Evolutionary conservation across 2,329 filamentous ascomycete species (phyloP), one percentile per base, ranked within the genome.

Genomic region (Myriosclerotinia duriaeana): DNA sequence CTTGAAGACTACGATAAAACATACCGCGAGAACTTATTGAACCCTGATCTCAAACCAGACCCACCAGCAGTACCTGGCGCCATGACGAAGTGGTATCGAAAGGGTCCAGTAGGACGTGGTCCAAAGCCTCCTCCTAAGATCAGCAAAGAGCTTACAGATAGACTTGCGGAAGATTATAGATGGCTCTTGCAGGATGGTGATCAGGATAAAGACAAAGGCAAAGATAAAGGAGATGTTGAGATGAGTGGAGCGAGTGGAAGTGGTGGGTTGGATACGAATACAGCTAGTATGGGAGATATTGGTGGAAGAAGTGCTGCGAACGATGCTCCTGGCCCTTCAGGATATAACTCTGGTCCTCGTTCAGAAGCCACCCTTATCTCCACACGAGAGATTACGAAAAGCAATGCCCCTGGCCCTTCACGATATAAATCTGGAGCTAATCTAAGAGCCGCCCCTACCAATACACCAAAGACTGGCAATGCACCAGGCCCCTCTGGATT

Each of bases 31-130:
- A 64, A 55, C 14, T 55, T 20, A 20, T 14, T 64, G 9, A 34
- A 54, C 40, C 15, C 61, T 12, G 50, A 40, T 4, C 22, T 64
- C 20, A 26, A 11, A 11, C 38, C 48, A 17, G 58, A 61, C 12
- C 6, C n/a, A 6, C 22, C 0, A 50, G 5, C 3, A 40, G 12
- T 3, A 8, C 8, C 58, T 8, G 30, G 58, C 20, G 14, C 14
- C 22, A 61, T 61, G 58, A 61, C 58, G 1, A 61, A 61, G 8
- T 61, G 58, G 58, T 52, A 61, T 38, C 58, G 58, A 22, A 61
- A 50, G 15, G 58, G 58, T 38, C 58, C 58, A 38, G 14, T 50
- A 5, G 58, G 58, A 5, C 30, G 58, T 40, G 34, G 58, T 4
- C 5, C 44, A 61, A 61, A 26, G 3, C 58, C 58, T 50, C 58